phyloP scores from a whole-genome alignment of 2,329 filamentous ascomycete species.

The Aspergillus quadricinctus region DNA sequence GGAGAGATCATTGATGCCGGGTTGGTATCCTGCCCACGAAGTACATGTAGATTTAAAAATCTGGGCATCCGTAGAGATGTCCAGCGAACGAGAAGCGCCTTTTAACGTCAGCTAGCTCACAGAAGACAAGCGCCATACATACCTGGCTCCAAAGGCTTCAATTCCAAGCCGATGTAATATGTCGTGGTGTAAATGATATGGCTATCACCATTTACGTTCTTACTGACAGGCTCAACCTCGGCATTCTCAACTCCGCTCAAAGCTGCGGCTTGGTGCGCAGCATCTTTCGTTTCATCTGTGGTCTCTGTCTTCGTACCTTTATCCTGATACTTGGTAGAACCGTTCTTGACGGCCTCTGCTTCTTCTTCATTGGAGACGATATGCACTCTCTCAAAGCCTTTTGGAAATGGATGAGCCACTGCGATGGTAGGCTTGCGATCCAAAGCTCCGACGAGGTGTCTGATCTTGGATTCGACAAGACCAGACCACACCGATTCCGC shows the following conservation, averaged over 20 bases:
- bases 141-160: constrained; percentile 70
- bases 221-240: constrained; percentile 30
- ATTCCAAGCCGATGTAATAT: constrained; percentile 85
- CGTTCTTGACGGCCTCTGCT: constrained; percentile 58
- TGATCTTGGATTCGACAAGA: constrained; percentile 87
- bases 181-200: constrained; percentile 77
- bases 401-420: constrained; percentile 86
- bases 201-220: constrained; percentile 38
- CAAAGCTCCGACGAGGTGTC: constrained; percentile 75
- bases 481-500: constrained; percentile 85
- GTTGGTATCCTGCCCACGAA: constrained; percentile 69
- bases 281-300: constrained; percentile 49
- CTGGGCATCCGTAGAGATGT: constrained; percentile 68
- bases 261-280: constrained; percentile 46
- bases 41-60: constrained; percentile 82
- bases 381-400: constrained; percentile 83
- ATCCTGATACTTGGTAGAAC: constrained; percentile 58
- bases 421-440: constrained; percentile 76
- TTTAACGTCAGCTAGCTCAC: constrained; percentile 27
- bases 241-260: constrained; percentile 42
- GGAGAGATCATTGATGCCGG: constrained; percentile 70
- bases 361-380: constrained; percentile 60
- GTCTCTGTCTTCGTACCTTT: constrained; percentile 48
- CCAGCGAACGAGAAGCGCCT: constrained; percentile 47
- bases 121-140: constrained; percentile 31